phyloP scores from a whole-genome alignment of 2,329 filamentous ascomycete species.

The Neonectria faginata region DNA sequence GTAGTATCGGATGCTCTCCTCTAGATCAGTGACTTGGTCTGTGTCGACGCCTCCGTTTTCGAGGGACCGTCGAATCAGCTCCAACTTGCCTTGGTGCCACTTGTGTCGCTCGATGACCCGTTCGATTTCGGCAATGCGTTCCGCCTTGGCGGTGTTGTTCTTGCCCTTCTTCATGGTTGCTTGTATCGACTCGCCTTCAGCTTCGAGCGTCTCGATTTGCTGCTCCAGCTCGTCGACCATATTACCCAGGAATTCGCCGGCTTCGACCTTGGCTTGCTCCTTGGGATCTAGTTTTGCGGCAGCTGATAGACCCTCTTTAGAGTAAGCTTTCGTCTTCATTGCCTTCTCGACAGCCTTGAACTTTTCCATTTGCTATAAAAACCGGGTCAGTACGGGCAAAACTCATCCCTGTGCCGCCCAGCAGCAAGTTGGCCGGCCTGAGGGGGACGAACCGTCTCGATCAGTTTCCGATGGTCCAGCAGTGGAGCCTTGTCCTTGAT shows the following conservation, averaged over 20 bases:
- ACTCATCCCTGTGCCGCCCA: slow-evolving; percentile 20
- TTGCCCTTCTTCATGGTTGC: slow-evolving; percentile 96
- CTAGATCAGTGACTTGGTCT: slow-evolving; percentile 86
- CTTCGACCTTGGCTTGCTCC: slow-evolving; percentile 92
- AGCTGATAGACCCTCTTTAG: slow-evolving; percentile 94
- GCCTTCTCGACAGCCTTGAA: slow-evolving; percentile 99
- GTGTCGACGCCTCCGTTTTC: slow-evolving; percentile 93
- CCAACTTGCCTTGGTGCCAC: slow-evolving; percentile 94
- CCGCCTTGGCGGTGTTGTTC: slow-evolving; percentile 83
- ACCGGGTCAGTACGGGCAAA: slow-evolving; percentile 34
- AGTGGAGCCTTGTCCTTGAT: slow-evolving; percentile 99
- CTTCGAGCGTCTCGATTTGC: slow-evolving; percentile 92
- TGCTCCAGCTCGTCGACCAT: slow-evolving; percentile 94
- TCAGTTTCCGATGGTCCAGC: slow-evolving; percentile 92
- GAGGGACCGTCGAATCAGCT: slow-evolving; percentile 87
- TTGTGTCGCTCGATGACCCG: slow-evolving; percentile 90
- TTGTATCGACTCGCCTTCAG: slow-evolving; percentile 87
- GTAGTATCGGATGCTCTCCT: slow-evolving; percentile 95
- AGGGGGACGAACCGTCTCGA: slow-evolving; percentile 83
- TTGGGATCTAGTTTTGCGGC: slow-evolving; percentile 96
- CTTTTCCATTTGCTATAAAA: slow-evolving; percentile 91
- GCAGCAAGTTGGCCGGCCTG: slow-evolving; percentile 14
- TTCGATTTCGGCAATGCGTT: slow-evolving; percentile 89
- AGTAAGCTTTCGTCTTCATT: slow-evolving; percentile 99
- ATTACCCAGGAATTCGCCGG: slow-evolving; percentile 83